Percentiles rank a stretch among this genome's conserved stretches.
These are phyloP conservation scores for Cucumis melo DNA, from an alignment of 306 rosid genomes.

Conservation along the genomic window DNA sequence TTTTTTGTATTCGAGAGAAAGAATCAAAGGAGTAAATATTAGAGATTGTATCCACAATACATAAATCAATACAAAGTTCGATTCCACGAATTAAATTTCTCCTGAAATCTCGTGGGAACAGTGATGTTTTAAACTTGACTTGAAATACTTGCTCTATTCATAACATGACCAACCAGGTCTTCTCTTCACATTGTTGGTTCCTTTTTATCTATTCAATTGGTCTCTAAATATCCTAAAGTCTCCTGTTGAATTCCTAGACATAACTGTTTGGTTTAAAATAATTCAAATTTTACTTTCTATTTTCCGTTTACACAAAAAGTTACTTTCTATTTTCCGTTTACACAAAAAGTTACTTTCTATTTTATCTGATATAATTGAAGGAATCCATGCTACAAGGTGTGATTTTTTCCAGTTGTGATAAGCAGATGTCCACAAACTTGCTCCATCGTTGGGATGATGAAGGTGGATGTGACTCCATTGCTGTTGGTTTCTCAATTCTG, in stretches of 20 bases:
- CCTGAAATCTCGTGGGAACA: too few species aligned
- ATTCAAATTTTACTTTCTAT: neutral
- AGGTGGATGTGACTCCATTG: neutral
- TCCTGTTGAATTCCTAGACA: neutral
- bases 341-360: neutral
- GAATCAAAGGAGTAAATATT: too few species aligned
- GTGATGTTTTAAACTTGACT: constrained; percentile 19
- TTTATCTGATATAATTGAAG: neutral
- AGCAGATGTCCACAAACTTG: neutral
- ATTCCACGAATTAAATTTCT: too few species aligned
- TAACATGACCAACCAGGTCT: neutral
- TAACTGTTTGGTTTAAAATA: neutral
- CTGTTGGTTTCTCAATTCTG: neutral
- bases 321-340: neutral
- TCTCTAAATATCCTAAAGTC: neutral
- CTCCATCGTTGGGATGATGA: neutral
- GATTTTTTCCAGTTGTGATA: neutral
- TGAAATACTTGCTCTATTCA: neutral
- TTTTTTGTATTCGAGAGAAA: too few species aligned
- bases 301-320: neutral
- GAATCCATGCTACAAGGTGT: neutral
- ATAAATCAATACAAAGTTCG: too few species aligned
- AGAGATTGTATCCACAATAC: too few species aligned
- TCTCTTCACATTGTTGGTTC: neutral
- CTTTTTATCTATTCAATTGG: neutral